Conservation (phyloP, 345 rosid genomes). For the Raphanus sativus region DNA sequence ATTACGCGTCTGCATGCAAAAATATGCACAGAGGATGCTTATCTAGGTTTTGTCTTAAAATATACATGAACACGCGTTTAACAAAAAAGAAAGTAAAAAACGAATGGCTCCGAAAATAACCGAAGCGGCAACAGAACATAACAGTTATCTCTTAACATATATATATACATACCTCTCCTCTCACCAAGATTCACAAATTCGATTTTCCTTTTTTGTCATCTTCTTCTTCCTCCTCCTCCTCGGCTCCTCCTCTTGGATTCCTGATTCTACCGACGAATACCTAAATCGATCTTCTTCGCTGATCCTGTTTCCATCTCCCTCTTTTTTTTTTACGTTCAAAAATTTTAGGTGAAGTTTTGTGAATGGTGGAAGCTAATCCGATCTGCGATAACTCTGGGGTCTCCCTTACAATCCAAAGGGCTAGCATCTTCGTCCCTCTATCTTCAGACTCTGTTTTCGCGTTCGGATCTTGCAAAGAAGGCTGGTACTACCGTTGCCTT, state of each 20-base stretch:
- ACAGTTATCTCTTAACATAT: conserved; percentile 3
- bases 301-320: background rate
- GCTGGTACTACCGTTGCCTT: conserved; percentile 98
- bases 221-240: background rate
- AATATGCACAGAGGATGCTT: background rate
- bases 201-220: background rate
- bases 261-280: background rate
- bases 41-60: background rate
- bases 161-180: conserved; percentile 2
- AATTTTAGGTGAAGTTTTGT: conserved; percentile 42
- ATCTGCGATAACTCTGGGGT: conserved; percentile 53
- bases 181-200: conserved; percentile 14
- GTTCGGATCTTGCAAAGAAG: conserved; percentile 92
- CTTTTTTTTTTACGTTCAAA: background rate
- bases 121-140: conserved; percentile 2
- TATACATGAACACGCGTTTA: background rate
- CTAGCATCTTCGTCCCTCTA: conserved; percentile 52
- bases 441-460: conserved; percentile 57
- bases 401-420: conserved; percentile 75
- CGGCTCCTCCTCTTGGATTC: background rate
- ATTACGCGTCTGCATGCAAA: background rate
- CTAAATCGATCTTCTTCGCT: background rate
- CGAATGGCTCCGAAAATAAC: background rate
- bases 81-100: background rate
- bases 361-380: conserved; percentile 88